phyloP scores from a whole-genome alignment of 139 green algal species.

The Picochlorum sp. region DNA sequence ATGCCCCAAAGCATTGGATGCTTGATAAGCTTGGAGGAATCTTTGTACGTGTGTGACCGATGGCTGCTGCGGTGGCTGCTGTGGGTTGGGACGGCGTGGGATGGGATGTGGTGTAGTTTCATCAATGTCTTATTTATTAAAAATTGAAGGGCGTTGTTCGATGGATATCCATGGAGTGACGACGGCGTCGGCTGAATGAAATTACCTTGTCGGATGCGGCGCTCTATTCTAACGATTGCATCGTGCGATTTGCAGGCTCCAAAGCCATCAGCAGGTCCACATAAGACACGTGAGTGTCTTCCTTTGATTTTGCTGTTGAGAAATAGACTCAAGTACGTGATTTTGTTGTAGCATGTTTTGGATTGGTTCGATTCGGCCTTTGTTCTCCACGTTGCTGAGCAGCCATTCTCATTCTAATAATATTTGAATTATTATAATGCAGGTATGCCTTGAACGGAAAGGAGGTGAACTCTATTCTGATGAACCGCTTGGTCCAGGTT shows the following conservation, averaged over 20 bases:
- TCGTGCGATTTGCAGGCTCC: conserved; percentile 65
- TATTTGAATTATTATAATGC: conserved; percentile 1
- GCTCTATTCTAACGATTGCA: not conserved
- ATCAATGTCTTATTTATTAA: not conserved
- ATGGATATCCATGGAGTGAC: not conserved
- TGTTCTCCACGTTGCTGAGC: too few species aligned
- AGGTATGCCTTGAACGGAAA: conserved; percentile 96
- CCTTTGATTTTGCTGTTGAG: conserved; percentile 92
- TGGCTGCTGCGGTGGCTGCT: conserved; percentile 9
- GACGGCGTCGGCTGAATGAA: not conserved
- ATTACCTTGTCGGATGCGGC: not conserved
- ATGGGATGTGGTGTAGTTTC: not conserved
- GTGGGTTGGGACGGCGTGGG: not conserved
- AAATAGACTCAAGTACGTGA: conserved; percentile 93
- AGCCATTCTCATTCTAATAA: too few species aligned
- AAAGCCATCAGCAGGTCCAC: conserved; percentile 91
- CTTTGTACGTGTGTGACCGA: conserved; percentile 72
- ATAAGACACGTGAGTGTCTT: conserved; percentile 98
- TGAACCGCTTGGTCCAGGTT: conserved; percentile 93
- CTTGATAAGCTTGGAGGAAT: conserved; percentile 98
- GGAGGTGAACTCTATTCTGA: conserved; percentile 94
- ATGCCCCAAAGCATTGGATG: conserved; percentile 96
- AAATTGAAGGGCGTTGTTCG: not conserved
- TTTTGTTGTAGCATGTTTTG: too few species aligned
- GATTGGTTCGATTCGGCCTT: too few species aligned